These are phyloP conservation scores for Leccinum sublutescens DNA, from an alignment of 768 basidiomycete species.

Conservation along the genomic window DNA sequence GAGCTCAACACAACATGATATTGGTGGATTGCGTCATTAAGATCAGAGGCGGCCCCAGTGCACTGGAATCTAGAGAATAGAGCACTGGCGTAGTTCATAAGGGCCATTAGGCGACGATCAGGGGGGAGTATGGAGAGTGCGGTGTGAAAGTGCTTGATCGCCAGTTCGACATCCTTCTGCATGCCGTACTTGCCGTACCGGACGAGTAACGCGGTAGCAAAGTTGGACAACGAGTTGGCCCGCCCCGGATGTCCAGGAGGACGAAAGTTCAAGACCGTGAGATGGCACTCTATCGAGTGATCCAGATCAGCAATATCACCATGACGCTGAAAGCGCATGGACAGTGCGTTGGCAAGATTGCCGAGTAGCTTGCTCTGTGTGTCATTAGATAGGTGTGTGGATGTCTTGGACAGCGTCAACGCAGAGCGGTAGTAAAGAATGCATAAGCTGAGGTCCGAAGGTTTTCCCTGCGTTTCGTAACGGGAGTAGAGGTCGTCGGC, in stretches of 20 bases:
- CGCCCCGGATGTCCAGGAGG: conserved; percentile 27
- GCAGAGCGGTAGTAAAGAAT: conserved; percentile 29
- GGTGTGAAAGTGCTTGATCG: conserved; percentile 23
- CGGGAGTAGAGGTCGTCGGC: conserved; percentile 28
- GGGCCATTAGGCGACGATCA: conserved; percentile 18
- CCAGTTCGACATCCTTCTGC: conserved; percentile 30
- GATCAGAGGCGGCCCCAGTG: conserved; percentile 20
- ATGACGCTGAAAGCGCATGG: conserved; percentile 14
- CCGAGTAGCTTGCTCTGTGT: conserved; percentile 24
- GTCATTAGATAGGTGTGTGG: conserved; percentile 18
- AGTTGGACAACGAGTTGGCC: conserved; percentile 25
- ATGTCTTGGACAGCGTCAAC: conserved; percentile 21
- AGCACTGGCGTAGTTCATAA: conserved; percentile 32
- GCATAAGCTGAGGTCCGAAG: conserved; percentile 26
- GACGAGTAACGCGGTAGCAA: conserved; percentile 28
- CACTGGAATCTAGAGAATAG: conserved; percentile 27
- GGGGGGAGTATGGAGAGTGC: conserved; percentile 22
- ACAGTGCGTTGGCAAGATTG: conserved; percentile 30
- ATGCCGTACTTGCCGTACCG: conserved; percentile 26
- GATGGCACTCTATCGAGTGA: conserved; percentile 29
- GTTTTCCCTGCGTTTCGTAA: conserved; percentile 18
- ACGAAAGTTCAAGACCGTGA: conserved; percentile 27
- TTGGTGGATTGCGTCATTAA: conserved; percentile 24
- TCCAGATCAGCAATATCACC: conserved; percentile 26
- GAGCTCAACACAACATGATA: conserved; percentile 22